Evolutionary conservation across 192 early-diverging fungal genomes (phyloP), one percentile per base, ranked within the genome.

Genomic region (Rhizophagus prolifer): DNA sequence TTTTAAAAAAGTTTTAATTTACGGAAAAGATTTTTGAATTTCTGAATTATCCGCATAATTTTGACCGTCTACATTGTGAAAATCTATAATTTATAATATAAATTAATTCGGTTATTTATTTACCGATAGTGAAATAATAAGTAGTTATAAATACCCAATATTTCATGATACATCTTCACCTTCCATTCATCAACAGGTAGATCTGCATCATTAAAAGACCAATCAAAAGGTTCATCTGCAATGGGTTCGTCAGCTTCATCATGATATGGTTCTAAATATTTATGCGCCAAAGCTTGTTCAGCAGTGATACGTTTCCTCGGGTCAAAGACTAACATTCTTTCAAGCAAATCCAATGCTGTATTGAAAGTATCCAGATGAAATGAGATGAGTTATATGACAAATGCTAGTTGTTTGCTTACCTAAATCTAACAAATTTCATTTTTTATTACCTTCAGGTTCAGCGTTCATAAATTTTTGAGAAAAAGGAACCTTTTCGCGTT

Each of bases 191-290:
- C 94, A 16, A 93, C 88, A 7, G 93, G 90, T 79, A 96, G 84
- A 72, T 98, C 95, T 0, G 93, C 93, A 68, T 96, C 95, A 70
- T 93, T 95, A 83, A 96, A 96, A 14, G 94, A 94, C 96, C 96
- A 98, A 83, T 98, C 95, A 82, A 98, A 98, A 74, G 83, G 84
- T 66, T 86, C 89, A 23, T 87, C 89, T 34, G 93, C 93, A 21
- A 84, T 85, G 12, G 95, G 95, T 81, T 98, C 96, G 79, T 95
- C 94, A 28, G 90, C 85, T 62, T 93, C 91, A 83, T 98, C 96
- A 81, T 97, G 94, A 81, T 95, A 96, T 13, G 91, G 92, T 72
- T 92, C 93, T 26, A 98, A 84, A 77, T 96, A 98, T 59, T 94
- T 92, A 80, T 98, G 96, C 5, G 90, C 88, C 44, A 98, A 85